phyloP scores from a whole-genome alignment of 1,139 yeast genomes.

The Candida mesenterica region DNA sequence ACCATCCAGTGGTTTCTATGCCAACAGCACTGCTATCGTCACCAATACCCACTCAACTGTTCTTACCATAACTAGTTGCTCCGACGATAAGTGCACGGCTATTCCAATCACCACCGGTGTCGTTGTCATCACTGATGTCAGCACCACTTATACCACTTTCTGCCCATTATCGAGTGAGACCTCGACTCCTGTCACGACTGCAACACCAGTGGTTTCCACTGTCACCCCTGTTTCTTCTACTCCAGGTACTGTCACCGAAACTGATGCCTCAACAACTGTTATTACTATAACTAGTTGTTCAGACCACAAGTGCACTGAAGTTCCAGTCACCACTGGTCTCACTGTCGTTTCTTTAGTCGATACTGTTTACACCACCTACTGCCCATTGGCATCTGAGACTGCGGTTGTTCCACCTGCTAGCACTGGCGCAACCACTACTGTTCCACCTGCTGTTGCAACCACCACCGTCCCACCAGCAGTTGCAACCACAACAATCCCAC shows the following conservation, averaged over 20 bases:
- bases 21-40: slow-evolving; percentile 1
- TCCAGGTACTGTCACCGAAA: slow-evolving; percentile 10
- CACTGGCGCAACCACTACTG: slow-evolving; percentile 16
- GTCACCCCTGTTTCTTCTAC: slow-evolving; percentile 18
- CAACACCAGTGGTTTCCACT: slow-evolving; percentile 15
- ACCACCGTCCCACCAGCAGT: slow-evolving; percentile 16
- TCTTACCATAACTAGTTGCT: slow-evolving; percentile 48
- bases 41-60: slow-evolving; percentile 17
- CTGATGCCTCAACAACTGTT: slow-evolving; percentile 26
- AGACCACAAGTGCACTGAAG: slow-evolving; percentile 19
- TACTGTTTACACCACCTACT: slow-evolving; percentile 33
- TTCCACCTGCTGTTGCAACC: slow-evolving; percentile 14
- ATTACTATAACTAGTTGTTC: slow-evolving; percentile 37
- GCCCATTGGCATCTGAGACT: slow-evolving; percentile 25
- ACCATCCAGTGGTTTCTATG: slow-evolving; percentile 1
- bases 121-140: slow-evolving; percentile 32
- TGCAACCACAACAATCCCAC: slow-evolving; percentile 33
- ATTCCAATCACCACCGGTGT: slow-evolving; percentile 41
- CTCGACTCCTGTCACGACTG: slow-evolving; percentile 12
- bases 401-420: slow-evolving; percentile 17
- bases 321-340: slow-evolving; percentile 37
- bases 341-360: slow-evolving; percentile 31
- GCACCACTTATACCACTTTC: slow-evolving; percentile 16
- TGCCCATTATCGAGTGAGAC: slow-evolving; percentile 14
- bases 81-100: slow-evolving; percentile 34